These are phyloP conservation scores for Coccomyxa subellipsoidea DNA, from an alignment of 163 green algal genomes.

Conservation along the genomic window DNA sequence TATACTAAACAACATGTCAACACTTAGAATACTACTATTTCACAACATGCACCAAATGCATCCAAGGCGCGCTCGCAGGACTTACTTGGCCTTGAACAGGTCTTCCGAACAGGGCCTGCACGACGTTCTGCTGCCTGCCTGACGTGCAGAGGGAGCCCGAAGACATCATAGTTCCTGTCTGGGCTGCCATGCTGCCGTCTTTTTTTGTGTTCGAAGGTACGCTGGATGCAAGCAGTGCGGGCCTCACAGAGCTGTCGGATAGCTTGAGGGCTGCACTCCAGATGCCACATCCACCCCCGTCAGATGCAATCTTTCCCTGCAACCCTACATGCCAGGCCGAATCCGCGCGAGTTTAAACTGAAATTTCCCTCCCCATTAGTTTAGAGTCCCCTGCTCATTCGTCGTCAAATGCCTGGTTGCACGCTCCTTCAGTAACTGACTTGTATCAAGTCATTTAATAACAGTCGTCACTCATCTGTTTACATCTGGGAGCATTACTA, in stretches of 20 bases:
- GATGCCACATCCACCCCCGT: neutral
- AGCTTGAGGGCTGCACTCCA: neutral
- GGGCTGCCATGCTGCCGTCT: neutral
- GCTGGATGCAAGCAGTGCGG: neutral
- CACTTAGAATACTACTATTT: neutral
- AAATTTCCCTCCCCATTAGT: no score
- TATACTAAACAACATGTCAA: no score
- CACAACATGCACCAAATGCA: neutral
- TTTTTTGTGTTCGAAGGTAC: neutral
- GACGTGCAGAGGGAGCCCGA: constrained; percentile 1
- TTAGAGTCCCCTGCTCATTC: no score
- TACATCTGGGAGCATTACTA: no score
- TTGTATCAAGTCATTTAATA: no score
- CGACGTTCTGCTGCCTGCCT: neutral
- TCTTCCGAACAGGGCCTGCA: neutral
- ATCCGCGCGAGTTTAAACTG: no score
- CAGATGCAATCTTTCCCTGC: neutral
- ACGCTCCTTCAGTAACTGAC: no score
- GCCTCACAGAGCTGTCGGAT: neutral
- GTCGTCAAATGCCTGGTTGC: no score
- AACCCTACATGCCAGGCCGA: no score
- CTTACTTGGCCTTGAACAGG: neutral
- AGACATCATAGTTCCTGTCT: neutral
- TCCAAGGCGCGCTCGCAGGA: neutral
- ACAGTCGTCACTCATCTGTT: no score